Evolutionary conservation across 2,329 filamentous ascomycete species (phyloP).

Genomic region (Aspergillus fijiensis): DNA sequence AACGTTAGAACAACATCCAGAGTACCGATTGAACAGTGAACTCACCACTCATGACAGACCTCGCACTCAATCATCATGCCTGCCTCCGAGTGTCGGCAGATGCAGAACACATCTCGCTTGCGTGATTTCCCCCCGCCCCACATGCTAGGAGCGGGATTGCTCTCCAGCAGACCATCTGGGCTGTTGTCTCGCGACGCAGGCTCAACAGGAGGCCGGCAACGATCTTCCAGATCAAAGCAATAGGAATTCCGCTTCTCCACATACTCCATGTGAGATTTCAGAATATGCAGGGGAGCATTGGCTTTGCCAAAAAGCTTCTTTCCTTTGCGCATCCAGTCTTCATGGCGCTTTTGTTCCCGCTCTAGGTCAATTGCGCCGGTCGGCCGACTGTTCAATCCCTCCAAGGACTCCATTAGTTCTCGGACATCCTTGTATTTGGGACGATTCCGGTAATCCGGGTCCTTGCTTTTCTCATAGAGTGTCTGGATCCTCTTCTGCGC

Average conservation of each 20-base stretch:
- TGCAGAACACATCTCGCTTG: constrained; percentile 87
- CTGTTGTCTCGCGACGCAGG: constrained; percentile 82
- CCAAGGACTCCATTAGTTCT: constrained; percentile 81
- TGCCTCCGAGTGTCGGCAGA: constrained; percentile 87
- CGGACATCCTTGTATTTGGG: constrained; percentile 89
- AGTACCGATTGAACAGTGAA: constrained; percentile 14
- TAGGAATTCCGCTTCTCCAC: constrained; percentile 84
- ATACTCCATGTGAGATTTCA: constrained; percentile 91
- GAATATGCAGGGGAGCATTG: constrained; percentile 92
- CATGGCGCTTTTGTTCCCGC: constrained; percentile 88
- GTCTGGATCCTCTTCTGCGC: constrained; percentile 85
- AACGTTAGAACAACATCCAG: constrained; percentile 26
- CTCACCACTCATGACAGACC: constrained; percentile 93
- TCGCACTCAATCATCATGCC: constrained; percentile 99
- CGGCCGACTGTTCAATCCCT: constrained; percentile 89
- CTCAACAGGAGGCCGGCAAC: constrained; percentile 84
- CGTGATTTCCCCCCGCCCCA: constrained; percentile 52
- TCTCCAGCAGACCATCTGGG: constrained; percentile 57
- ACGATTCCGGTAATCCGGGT: constrained; percentile 72
- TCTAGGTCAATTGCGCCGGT: constrained; percentile 88
- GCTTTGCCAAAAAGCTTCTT: constrained; percentile 98
- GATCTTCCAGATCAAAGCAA: constrained; percentile 89
- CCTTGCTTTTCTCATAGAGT: constrained; percentile 73
- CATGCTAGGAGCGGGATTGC: constrained; percentile 24
- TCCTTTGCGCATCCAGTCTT: constrained; percentile 98